Conservation (phyloP, 441 rosid species). For the Raphanus hybrid region DNA sequence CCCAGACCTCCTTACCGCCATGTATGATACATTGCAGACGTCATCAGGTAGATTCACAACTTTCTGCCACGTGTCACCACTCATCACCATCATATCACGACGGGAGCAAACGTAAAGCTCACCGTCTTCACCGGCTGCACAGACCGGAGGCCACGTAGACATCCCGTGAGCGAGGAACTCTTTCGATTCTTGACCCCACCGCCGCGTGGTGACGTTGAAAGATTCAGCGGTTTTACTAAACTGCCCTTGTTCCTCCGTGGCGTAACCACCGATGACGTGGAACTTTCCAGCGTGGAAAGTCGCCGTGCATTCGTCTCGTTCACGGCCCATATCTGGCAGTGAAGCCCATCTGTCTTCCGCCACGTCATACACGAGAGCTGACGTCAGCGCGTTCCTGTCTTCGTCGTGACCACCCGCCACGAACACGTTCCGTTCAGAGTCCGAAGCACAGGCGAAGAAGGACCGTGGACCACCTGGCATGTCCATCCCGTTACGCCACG, state of each 20-base stretch:
- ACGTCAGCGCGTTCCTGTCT: constrained; percentile 63
- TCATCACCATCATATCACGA: constrained; percentile 43
- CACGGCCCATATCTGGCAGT: constrained; percentile 62
- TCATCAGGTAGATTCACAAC: constrained; percentile 56
- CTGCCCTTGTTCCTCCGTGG: constrained; percentile 67
- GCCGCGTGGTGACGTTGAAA: constrained; percentile 47
- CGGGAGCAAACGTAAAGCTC: constrained; percentile 46
- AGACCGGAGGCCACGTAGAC: constrained; percentile 50
- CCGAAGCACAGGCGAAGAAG: constrained; percentile 69
- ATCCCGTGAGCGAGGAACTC: constrained; percentile 33
- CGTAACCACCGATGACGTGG: constrained; percentile 69
- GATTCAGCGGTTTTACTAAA: constrained; percentile 55
- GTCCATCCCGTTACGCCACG: constrained; percentile 63
- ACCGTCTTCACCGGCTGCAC: constrained; percentile 30
- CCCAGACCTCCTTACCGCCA: constrained; percentile 46
- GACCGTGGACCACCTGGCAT: constrained; percentile 66
- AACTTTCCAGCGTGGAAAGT: constrained; percentile 58
- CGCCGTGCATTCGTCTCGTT: constrained; percentile 69
- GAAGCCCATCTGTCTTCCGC: constrained; percentile 54
- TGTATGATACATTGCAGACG: constrained; percentile 14
- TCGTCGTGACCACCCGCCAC: constrained; percentile 79
- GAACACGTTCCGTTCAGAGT: constrained; percentile 52
- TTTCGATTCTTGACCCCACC: constrained; percentile 47
- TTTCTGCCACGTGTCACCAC: constrained; percentile 46
- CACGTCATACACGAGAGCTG: constrained; percentile 62